Base-by-base conservation (phyloP, 306 rosid genomes). In the Sicyos edulis region DNA sequence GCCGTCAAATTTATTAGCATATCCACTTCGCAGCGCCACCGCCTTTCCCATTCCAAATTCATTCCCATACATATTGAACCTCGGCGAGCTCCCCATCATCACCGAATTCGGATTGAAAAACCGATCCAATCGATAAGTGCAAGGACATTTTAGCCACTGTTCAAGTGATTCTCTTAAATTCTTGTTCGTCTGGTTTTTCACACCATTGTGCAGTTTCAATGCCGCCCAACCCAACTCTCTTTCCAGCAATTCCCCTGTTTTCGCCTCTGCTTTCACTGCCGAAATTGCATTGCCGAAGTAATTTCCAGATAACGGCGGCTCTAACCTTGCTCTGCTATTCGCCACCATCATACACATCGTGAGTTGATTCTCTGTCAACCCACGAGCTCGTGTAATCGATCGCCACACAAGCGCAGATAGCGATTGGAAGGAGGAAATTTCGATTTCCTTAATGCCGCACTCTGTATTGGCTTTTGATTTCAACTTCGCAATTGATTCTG, bases 371-470 rank as follows among this genome's bases (percentile, higher is more conserved):
- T 8, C 5, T 0, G 80, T 19, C 0, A 58, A 15, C 1, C 11
- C 0, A 4, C 92, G 84, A 0, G 83, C 87, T 1, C 86, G 86
- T 2, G 88, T 91, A n/a, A 85, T 57, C 37, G 72, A 65, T 60
- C 85, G 74, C 96, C 91, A 91, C 1, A 87, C 76, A 8, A 77
- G 78, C 3, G 93, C 91, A 3, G 86, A 83, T 12, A 91, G 50
- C 8, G 96, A 80, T 17, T 84, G 85, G 26, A 87, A 88, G 2
- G 92, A 80, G 7, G 92, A 87, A 60, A 88, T 85, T 42, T 29
- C 71, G 67, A 88, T 85, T 42, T 29, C 71, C 21, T 13, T 34
- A 19, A 82, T 74, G 6, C 62, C 64, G 5, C 32, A 74, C 29
- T 85, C 88, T 2, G 22, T 12, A 17, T 91, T 91, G 4, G 90